Base-by-base conservation (phyloP, 2,329 filamentous ascomycete genomes). In the Chalaropsis thielavioides region DNA sequence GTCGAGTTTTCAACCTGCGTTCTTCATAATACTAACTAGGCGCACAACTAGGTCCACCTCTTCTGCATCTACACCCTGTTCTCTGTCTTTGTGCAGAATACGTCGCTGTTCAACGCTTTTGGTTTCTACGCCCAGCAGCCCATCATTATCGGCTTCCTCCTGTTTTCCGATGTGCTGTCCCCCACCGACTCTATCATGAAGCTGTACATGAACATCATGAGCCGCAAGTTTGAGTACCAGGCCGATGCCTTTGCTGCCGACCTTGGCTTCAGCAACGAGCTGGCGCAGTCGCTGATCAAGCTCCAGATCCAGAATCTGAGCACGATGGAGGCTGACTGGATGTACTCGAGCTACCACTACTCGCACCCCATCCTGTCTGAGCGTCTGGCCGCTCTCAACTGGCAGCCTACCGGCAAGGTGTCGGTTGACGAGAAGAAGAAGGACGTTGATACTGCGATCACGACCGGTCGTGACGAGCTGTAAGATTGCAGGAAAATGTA, bases 271-370 rank as follows among this genome's bases (percentile, higher is more conserved):
- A 84, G 87, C 63, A 78, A 83, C 58, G 86, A 96, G 75, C 85
- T 99, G 63, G 90, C 92, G 54, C 81, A 84, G 68, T 94, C 90
- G 24, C 83, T 99, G 68, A 91, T 99, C 78, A 96, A 96, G 80
- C 88, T 99, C 63, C 95, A 99, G 77, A 90, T 96, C 72, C 92
- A 97, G 79, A 99, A 99, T 74, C 81, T 99, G 70, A 95, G 90
- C 76, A 95, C 90, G 68, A 97, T 99, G 92, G 94, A 99, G 72
- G 94, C 94, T 35, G 95, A 99, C 77, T 95, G 89, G 88, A 85
- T 96, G 83, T 99, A 95, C 76, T 94, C 94, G 64, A 95, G 88
- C 77, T 99, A 97, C 80, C 92, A 99, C 78, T 96, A 95, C 81
- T 96, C 92, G 27, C 94, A 99, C 77, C 94, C 94, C 0, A 96